phyloP scores from a whole-genome alignment of 139 green algal species.

The Nannochloris sp. region DNA sequence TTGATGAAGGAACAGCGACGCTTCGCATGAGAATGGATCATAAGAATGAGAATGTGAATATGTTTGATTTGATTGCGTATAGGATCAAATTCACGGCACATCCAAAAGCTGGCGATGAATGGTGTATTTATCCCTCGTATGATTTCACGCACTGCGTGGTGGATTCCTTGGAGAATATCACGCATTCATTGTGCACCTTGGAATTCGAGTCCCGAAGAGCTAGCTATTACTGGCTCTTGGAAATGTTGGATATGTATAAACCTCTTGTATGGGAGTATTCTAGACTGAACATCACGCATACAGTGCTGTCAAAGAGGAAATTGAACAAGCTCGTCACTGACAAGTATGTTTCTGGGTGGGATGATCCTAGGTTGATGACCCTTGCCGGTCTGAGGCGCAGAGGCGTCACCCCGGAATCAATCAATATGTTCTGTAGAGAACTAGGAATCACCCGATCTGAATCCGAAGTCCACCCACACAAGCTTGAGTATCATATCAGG shows the following conservation, averaged over 20 bases:
- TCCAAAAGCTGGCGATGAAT: constrained; percentile 70
- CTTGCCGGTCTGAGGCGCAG: constrained; percentile 82
- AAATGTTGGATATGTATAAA: constrained; percentile 86
- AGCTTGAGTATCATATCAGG: constrained; percentile 84
- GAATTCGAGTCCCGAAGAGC: constrained; percentile 94
- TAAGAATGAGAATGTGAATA: constrained; percentile 93
- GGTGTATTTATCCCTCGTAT: constrained; percentile 99
- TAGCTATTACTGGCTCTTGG: constrained; percentile 94
- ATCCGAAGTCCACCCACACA: constrained; percentile 75
- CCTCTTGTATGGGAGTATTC: constrained; percentile 96
- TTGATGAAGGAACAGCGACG: constrained; percentile 85
- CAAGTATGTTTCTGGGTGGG: constrained; percentile 82
- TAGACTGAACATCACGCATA: constrained; percentile 95
- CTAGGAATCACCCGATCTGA: constrained; percentile 81
- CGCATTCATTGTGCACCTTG: constrained; percentile 97
- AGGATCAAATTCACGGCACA: constrained; percentile 91
- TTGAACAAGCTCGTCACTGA: constrained; percentile 82
- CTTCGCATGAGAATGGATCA: constrained; percentile 76
- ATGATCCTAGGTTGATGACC: constrained; percentile 92
- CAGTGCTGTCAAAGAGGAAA: constrained; percentile 95
- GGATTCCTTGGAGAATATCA: constrained; percentile 96
- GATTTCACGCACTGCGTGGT: constrained; percentile 99
- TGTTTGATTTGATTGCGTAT: constrained; percentile 97
- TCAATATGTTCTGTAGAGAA: constrained; percentile 94
- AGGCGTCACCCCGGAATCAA: constrained; percentile 68